These are phyloP conservation scores for Leccinum pachyderme DNA, from an alignment of 1,284 basidiomycete genomes.

Conservation along the genomic window DNA sequence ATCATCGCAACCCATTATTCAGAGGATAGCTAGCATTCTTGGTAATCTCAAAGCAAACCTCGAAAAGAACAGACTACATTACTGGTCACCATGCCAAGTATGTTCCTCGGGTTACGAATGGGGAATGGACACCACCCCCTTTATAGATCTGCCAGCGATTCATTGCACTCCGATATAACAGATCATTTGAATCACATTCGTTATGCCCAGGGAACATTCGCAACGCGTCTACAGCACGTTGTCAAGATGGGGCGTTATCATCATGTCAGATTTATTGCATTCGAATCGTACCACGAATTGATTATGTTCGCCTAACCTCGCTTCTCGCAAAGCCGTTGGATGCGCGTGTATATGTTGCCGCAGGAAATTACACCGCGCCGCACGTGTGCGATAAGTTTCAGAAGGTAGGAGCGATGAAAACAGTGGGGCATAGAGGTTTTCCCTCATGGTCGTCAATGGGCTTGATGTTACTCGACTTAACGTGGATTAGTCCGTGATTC, in stretches of 20 bases:
- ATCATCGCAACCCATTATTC: constrained; percentile 68
- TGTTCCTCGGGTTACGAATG: constrained; percentile 57
- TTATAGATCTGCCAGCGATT: constrained; percentile 41
- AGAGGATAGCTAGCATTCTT: constrained; percentile 51
- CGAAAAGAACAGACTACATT: constrained; percentile 42
- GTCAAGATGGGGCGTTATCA: constrained; percentile 53
- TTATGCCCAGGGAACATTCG: constrained; percentile 15
- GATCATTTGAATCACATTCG: background rate
- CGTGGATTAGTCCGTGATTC: constrained; percentile 51
- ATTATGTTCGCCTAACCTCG: constrained; percentile 49
- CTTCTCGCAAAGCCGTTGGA: constrained; percentile 45
- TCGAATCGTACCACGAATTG: constrained; percentile 57
- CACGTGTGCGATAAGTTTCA: constrained; percentile 48
- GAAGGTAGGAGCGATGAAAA: constrained; percentile 30
- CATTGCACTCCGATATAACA: background rate
- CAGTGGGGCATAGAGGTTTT: constrained; percentile 44
- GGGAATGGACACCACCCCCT: constrained; percentile 46
- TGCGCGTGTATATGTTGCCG: constrained; percentile 56
- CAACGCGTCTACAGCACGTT: constrained; percentile 14
- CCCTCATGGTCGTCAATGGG: constrained; percentile 40
- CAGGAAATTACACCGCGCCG: constrained; percentile 59
- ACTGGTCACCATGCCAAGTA: constrained; percentile 42
- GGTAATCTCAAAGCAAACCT: constrained; percentile 55
- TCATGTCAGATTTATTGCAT: constrained; percentile 73
- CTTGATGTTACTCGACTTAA: constrained; percentile 48